Conservation (phyloP, 768 basidiomycete species). For the Amanita polypyramis region DNA sequence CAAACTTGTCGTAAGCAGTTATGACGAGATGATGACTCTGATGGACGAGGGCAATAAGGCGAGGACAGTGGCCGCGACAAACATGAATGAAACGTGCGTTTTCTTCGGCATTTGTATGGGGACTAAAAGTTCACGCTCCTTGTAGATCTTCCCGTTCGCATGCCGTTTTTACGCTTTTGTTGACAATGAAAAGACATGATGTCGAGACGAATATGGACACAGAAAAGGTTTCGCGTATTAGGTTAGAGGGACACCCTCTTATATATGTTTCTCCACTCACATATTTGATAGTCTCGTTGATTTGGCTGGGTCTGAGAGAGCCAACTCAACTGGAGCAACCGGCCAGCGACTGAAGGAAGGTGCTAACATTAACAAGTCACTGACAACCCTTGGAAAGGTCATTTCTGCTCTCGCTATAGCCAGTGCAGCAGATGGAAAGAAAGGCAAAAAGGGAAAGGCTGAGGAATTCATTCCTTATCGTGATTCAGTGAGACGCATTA, state of each 20-base stretch:
- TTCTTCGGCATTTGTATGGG: not conserved
- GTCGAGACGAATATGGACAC: constrained; percentile 78
- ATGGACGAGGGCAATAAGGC: constrained; percentile 99
- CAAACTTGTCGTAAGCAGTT: constrained; percentile 83
- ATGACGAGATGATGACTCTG: constrained; percentile 96
- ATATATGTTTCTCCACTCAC: constrained; percentile 5
- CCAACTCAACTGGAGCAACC: constrained; percentile 96
- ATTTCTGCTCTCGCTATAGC: constrained; percentile 80
- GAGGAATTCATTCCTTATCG: constrained; percentile 97
- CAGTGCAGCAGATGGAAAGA: constrained; percentile 60
- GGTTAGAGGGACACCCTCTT: constrained; percentile 29
- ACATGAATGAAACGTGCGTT: constrained; percentile 96
- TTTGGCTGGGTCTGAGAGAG: constrained; percentile 93
- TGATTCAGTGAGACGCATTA: constrained; percentile 66
- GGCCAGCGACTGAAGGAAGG: constrained; percentile 95
- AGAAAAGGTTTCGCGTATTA: constrained; percentile 98
- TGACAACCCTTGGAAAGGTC: constrained; percentile 97
- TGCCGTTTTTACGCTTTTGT: constrained; percentile 92
- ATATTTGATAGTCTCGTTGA: constrained; percentile 67
- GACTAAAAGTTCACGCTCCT: constrained; percentile 3
- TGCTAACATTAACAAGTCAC: constrained; percentile 96
- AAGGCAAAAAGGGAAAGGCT: constrained; percentile 80
- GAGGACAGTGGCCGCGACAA: constrained; percentile 94
- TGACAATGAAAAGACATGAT: constrained; percentile 90
- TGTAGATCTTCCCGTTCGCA: constrained; percentile 89